Base-by-base conservation (phyloP, 192 early-diverging fungal genomes). In the Thamnidium elegans region DNA sequence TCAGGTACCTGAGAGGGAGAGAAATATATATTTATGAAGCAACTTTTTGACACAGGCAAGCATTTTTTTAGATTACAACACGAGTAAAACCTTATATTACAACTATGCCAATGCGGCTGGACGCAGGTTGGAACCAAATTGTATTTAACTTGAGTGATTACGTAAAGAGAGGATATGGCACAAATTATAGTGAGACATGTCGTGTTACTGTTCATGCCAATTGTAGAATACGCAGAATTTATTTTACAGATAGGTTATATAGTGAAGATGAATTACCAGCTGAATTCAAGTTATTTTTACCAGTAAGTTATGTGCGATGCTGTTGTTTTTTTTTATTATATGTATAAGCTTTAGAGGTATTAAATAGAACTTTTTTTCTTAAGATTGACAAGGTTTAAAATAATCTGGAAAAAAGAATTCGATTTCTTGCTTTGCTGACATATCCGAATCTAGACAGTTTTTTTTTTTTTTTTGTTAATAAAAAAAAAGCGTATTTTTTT, bases 41-140 rank as follows among this genome's bases (percentile, higher is more conserved):
- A n/a, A n/a, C n/a, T n/a, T n/a, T n/a, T n/a, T n/a, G n/a, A n/a
- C n/a, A n/a, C 11, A 10, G 36, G 21, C 39, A 56, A 46, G 2
- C 31, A 44, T 44, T 69, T 48, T 50, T 15, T 36, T 72, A 94
- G 91, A 80, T 85, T 4, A 82, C 82, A 32, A 94, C 93, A 7
- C 79, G 89, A 20, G 90, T 93, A 54, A 91, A 93, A 55, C 90
- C 93, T 4, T 89, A 86, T 39, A 91, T 98, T 59, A 89, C 89
- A 42, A 92, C 90, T 1, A 89, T 98, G 92, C 96, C 94, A 2
- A 81, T 98, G 84, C 85, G 91, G 7, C 76, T 98, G 45, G 96
- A 98, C 65, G 82, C 89, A 62, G 94, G 94, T 8, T 98, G 96
- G 96, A 98, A 98, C 72, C 92, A 98, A 71, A 86, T 98, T 63